Conservation (phyloP, 371 early-diverging fungal species). For the Lichtheimia ramosa region DNA sequence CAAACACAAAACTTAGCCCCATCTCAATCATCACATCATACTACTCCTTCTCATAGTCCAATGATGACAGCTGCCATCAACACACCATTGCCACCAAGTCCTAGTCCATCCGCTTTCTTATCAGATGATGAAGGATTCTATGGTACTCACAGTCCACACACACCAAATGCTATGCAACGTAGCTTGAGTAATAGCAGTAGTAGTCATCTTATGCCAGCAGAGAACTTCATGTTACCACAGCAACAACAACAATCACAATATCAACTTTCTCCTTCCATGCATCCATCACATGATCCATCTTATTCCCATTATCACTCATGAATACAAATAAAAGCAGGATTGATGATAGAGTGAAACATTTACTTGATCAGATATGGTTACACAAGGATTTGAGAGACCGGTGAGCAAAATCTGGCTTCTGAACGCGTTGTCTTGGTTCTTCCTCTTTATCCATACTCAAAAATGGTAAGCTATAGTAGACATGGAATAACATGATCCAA, state of each 20-base stretch:
- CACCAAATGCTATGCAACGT: conserved; percentile 8
- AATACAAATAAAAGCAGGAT: background rate
- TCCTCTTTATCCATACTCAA: background rate
- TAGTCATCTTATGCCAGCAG: background rate
- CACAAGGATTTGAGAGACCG: background rate
- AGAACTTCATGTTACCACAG: background rate
- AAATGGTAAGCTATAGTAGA: background rate
- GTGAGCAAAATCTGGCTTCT: background rate
- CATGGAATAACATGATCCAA: background rate
- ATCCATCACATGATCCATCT: background rate
- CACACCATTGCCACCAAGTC: conserved; percentile 21
- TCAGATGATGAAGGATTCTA: conserved; percentile 23
- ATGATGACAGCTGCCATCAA: conserved; percentile 11
- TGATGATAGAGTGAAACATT: background rate
- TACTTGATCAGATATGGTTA: background rate
- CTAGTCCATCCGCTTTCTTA: conserved; percentile 22
- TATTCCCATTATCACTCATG: background rate
- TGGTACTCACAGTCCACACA: conserved; percentile 20
- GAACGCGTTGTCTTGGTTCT: background rate
- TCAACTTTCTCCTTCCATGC: background rate
- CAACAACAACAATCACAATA: background rate
- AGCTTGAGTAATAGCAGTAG: background rate
- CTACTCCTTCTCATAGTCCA: background rate
- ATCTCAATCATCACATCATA: background rate
- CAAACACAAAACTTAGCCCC: conserved; percentile 13